Conservation (phyloP, 371 early-diverging fungal genomes). For the Mucor plumbeus region DNA sequence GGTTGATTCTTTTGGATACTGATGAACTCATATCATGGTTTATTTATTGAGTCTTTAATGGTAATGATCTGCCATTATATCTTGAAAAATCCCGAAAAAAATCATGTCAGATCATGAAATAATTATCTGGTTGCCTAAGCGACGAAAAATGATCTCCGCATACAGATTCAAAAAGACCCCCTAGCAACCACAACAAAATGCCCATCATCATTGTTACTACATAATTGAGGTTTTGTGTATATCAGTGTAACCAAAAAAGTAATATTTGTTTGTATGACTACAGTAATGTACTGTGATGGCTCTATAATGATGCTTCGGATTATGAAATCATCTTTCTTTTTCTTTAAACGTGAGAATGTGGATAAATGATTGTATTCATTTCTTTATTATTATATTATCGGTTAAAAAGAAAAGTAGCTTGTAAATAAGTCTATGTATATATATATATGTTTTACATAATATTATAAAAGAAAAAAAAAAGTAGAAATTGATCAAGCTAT, state of each 20-base stretch:
- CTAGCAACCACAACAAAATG: background rate
- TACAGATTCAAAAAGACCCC: background rate
- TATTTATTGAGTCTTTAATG: no score
- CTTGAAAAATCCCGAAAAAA: background rate
- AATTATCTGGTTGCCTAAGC: background rate
- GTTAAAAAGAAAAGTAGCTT: background rate
- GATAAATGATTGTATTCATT: background rate
- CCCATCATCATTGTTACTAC: background rate
- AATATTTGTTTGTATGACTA: slow-evolving; percentile 1
- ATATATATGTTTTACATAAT: background rate
- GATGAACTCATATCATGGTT: background rate
- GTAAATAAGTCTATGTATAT: background rate
- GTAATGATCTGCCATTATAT: background rate
- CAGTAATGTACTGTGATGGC: background rate
- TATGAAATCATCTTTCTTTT: background rate
- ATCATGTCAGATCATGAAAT: background rate
- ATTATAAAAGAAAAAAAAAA: background rate
- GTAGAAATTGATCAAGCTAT: background rate
- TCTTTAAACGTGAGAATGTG: slow-evolving; percentile 5
- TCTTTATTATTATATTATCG: background rate
- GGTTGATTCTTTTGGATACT: background rate
- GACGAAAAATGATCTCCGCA: background rate
- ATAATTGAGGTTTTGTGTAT: background rate
- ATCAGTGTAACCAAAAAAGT: background rate
- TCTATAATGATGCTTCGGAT: background rate